These are phyloP conservation scores for Moelleriella libera DNA, from an alignment of 2,329 filamentous ascomycete species.

Conservation along the genomic window DNA sequence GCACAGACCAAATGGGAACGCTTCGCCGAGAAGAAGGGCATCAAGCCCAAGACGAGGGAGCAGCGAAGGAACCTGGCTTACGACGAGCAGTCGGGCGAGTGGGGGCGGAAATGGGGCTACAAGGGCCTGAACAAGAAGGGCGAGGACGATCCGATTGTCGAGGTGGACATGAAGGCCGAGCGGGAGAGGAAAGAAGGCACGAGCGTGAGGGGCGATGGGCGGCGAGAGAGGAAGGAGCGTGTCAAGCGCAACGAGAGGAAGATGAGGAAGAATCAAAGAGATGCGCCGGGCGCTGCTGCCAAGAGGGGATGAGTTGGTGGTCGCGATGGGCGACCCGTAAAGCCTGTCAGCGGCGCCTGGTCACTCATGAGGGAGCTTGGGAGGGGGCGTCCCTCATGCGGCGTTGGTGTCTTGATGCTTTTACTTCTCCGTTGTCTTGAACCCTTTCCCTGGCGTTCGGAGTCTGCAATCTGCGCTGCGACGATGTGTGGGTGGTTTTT, in stretches of 20 bases:
- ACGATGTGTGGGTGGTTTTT: too few relatives aligned
- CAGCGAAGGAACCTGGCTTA: conserved; percentile 61
- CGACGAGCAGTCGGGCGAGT: conserved; percentile 73
- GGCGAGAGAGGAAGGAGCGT: conserved; percentile 51
- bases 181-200: conserved; percentile 46
- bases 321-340: too few relatives aligned
- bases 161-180: conserved; percentile 71
- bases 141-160: conserved; percentile 78
- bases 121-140: conserved; percentile 77
- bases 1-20: conserved; percentile 86
- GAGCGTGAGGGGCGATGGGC: conserved; percentile 45
- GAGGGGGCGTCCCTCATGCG: too few relatives aligned
- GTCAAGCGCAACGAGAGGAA: conserved; percentile 57
- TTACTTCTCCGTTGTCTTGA: too few relatives aligned
- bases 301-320: neutral
- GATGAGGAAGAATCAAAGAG: conserved; percentile 52
- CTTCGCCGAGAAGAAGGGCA: conserved; percentile 95
- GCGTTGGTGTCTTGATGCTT: too few relatives aligned
- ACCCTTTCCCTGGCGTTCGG: too few relatives aligned
- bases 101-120: conserved; percentile 92
- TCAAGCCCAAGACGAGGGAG: conserved; percentile 76
- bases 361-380: too few relatives aligned
- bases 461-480: too few relatives aligned
- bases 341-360: too few relatives aligned
- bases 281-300: conserved; percentile 12